Conservation (phyloP, 805 yeast species). For the Starmerella apicola region DNA sequence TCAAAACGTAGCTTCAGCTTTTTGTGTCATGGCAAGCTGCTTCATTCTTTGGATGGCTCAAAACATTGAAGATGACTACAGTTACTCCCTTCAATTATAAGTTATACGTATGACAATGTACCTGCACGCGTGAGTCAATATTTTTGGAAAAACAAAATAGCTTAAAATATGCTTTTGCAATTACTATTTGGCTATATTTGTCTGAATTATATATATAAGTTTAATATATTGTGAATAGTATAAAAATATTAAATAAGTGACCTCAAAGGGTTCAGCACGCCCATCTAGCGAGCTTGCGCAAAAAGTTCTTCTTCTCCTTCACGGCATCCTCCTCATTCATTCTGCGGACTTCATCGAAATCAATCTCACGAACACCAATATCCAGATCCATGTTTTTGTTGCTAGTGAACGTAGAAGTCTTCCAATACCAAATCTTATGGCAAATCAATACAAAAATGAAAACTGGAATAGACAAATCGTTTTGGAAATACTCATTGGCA, state of each 20-base stretch:
- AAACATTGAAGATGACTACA: constrained; percentile 90
- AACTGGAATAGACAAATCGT: constrained; percentile 34
- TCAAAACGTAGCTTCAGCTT: constrained; percentile 70
- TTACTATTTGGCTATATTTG: not conserved
- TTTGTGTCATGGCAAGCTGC: constrained; percentile 76
- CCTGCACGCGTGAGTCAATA: too few species aligned
- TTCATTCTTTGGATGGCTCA: constrained; percentile 86
- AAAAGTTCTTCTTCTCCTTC: constrained; percentile 27
- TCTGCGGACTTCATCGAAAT: constrained; percentile 39
- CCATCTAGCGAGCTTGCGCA: constrained; percentile 9
- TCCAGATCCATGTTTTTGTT: constrained; percentile 45
- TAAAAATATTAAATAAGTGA: not conserved
- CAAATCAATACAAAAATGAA: constrained; percentile 15
- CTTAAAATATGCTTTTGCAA: too few species aligned
- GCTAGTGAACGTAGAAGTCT: constrained; percentile 32
- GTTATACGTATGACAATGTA: too few species aligned
- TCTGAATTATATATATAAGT: not conserved
- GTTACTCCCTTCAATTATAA: constrained; percentile 72
- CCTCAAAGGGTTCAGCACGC: constrained; percentile 7
- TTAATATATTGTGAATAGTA: not conserved
- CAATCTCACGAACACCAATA: constrained; percentile 49
- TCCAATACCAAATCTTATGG: constrained; percentile 23
- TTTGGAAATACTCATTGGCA: constrained; percentile 28
- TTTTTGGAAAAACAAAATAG: too few species aligned
- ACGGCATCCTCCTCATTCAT: constrained; percentile 43